Conservation (phyloP, 257 asterid species). For the Solanum clarkiae region DNA sequence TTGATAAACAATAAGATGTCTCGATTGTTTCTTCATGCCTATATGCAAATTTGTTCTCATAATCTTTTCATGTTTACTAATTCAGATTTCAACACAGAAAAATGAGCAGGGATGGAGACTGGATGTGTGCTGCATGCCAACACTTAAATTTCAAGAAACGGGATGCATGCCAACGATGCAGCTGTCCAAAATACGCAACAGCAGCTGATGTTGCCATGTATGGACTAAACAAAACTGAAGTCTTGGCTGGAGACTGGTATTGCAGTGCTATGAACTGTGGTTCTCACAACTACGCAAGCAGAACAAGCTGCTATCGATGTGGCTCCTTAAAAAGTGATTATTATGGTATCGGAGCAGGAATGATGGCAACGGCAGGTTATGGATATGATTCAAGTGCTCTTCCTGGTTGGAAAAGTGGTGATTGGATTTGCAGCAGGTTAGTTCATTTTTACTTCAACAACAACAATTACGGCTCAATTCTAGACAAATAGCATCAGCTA, state of each 20-base stretch:
- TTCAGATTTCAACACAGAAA: background rate
- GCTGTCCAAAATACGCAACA: slow-evolving; percentile 61
- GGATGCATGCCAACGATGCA: slow-evolving; percentile 64
- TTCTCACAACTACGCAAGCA: slow-evolving; percentile 79
- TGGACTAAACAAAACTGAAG: slow-evolving; percentile 24
- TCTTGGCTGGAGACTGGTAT: slow-evolving; percentile 82
- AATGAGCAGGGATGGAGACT: slow-evolving; percentile 75
- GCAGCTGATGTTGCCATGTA: slow-evolving; percentile 39
- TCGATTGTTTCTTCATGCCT: background rate
- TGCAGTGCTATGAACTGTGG: slow-evolving; percentile 60
- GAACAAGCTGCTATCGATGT: slow-evolving; percentile 60
- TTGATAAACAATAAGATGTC: background rate
- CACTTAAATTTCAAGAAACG: slow-evolving; percentile 67
- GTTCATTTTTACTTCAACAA: background rate
- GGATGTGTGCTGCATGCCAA: slow-evolving; percentile 90
- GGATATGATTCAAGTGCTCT: slow-evolving; percentile 25
- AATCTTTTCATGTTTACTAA: background rate
- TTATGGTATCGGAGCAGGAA: slow-evolving; percentile 33
- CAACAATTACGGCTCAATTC: no score
- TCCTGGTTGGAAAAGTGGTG: slow-evolving; percentile 93
- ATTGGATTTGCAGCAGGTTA: slow-evolving; percentile 80
- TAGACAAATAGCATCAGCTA: background rate
- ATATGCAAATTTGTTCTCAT: background rate
- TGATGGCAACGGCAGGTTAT: slow-evolving; percentile 31
- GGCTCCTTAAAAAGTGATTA: slow-evolving; percentile 38